Evolutionary conservation across 441 rosid genomes (phyloP), one percentile per base, ranked within the genome.

Genomic region (Croton setiger): DNA sequence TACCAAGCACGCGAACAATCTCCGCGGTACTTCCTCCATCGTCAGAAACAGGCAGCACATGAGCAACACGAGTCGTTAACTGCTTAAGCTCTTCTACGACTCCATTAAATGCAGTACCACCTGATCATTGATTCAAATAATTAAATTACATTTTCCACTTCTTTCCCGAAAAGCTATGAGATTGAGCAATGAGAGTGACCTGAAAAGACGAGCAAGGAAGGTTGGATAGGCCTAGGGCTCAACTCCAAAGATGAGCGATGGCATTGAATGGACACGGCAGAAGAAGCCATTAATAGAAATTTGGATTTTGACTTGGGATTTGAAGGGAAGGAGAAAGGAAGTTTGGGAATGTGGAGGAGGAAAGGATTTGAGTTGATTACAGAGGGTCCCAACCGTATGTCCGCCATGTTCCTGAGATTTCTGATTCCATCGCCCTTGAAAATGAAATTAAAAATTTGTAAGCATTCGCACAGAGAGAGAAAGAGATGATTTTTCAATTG

Each of bases 11-110:
- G 55, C 97, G 91, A 67, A 94, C 97, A 67, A 94, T 91, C 87
- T 94, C 97, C 17, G 97, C 98, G 0, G 97, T 94, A 56, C 97
- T 91, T 68, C 98, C 98, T 2, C 98, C 97, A 69, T 94, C 97
- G 60, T 94, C 97, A 63, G 97, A 94, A 39, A 94, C 98, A 43
- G 97, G 98, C 68, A 94, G 91, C 64, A 93, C 96, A 72, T 94
- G 96, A 47, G 97, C 86, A 5, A 94, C 96, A 44, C 93, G 84
- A 8, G 93, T 88, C 27, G 98, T 94, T 63, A 94, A 58, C 68
- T 68, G 83, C 90, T 88, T 91, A 57, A 94, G 87, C 79, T 91
- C 97, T 76, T 94, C 97, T 21, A 89, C 95, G n/a, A 94, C 96
- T 63, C 98, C 96, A 51, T 94, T 91, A 74, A 94, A 94, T 17